Evolutionary conservation across 2,329 filamentous ascomycete genomes (phyloP).

Genomic region (Pezizomycotina sp.): DNA sequence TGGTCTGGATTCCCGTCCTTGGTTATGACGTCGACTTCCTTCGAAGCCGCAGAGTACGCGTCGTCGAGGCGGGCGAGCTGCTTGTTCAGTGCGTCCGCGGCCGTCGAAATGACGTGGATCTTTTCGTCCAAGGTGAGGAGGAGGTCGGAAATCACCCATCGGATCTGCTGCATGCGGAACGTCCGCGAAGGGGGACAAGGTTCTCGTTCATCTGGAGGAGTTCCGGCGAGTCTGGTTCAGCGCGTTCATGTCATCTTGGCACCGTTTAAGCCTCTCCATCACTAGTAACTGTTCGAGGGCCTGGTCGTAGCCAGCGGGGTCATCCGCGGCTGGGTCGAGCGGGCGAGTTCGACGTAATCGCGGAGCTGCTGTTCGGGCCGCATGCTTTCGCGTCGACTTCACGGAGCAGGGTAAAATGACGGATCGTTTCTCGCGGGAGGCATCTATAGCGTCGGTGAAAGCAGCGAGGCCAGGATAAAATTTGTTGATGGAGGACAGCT

Average conservation of each 20-base stretch:
- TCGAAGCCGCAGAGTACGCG: slow-evolving; percentile 70
- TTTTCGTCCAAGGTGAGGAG: slow-evolving; percentile 90
- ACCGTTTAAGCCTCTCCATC: slow-evolving; percentile 34
- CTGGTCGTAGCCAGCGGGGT: slow-evolving; percentile 19
- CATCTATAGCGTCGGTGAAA: slow-evolving; percentile 83
- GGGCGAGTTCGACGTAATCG: slow-evolving; percentile 51
- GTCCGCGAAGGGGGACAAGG: slow-evolving; percentile 22
- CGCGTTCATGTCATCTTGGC: slow-evolving; percentile 21
- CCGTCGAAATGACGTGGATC: slow-evolving; percentile 86
- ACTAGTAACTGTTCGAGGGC: slow-evolving; percentile 19
- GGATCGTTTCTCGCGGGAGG: slow-evolving; percentile 88
- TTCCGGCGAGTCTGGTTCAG: slow-evolving; percentile 1
- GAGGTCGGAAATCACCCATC: slow-evolving; percentile 32
- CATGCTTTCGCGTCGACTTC: slow-evolving; percentile 97
- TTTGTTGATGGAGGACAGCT: slow-evolving; percentile 16
- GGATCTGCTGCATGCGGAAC: slow-evolving; percentile 22
- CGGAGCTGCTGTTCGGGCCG: slow-evolving; percentile 69
- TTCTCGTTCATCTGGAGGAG: slow-evolving; percentile 20
- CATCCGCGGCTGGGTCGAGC: slow-evolving; percentile 31
- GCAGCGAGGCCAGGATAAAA: slow-evolving; percentile 52
- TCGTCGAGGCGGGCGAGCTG: slow-evolving; percentile 73
- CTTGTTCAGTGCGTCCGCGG: slow-evolving; percentile 73
- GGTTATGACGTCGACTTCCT: slow-evolving; percentile 85
- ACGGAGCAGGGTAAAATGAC: slow-evolving; percentile 88
- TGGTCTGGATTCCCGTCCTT: slow-evolving; percentile 81